Percentiles rank a stretch among this genome's conserved stretches.
Conservation (phyloP, 768 basidiomycete genomes). For the Psilocybe azurescens region DNA sequence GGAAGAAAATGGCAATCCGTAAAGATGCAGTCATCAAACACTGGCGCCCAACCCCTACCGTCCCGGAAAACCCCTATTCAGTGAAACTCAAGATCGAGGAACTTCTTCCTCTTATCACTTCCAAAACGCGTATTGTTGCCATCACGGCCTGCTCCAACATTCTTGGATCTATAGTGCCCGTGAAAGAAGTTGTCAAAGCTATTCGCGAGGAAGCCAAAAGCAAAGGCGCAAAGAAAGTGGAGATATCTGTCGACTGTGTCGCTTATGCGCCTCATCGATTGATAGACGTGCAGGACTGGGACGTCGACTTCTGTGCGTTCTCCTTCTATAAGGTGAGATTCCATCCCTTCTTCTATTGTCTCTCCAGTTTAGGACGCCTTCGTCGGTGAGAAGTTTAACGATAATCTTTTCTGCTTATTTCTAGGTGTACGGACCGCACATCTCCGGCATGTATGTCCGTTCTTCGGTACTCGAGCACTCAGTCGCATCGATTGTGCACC, state of each 20-base stretch:
- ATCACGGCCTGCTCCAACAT: conserved; percentile 81
- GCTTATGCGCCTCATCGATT: conserved; percentile 77
- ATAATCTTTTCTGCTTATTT: background rate
- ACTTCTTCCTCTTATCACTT: conserved; percentile 64
- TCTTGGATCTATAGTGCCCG: conserved; percentile 67
- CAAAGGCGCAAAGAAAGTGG: conserved; percentile 61
- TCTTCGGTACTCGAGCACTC: conserved; percentile 51
- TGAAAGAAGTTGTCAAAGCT: conserved; percentile 59
- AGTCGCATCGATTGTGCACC: conserved; percentile 65
- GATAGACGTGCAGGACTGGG: conserved; percentile 79
- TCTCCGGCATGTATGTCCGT: conserved; percentile 69
- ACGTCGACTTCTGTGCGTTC: conserved; percentile 74
- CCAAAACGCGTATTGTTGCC: conserved; percentile 73
- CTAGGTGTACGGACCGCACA: conserved; percentile 79
- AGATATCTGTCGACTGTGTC: conserved; percentile 78
- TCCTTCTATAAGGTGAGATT: conserved; percentile 73
- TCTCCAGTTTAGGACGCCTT: background rate
- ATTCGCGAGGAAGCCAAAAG: conserved; percentile 54
- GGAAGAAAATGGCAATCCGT: conserved; percentile 75
- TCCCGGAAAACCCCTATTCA: conserved; percentile 69
- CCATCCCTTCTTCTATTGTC: background rate
- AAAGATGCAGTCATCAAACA: conserved; percentile 57
- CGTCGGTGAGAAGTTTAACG: background rate
- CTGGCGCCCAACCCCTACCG: conserved; percentile 59
- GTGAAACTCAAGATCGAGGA: conserved; percentile 57